These are phyloP conservation scores for Rubroshorea leprosula DNA, from an alignment of 345 rosid species.

Conservation along the genomic window DNA sequence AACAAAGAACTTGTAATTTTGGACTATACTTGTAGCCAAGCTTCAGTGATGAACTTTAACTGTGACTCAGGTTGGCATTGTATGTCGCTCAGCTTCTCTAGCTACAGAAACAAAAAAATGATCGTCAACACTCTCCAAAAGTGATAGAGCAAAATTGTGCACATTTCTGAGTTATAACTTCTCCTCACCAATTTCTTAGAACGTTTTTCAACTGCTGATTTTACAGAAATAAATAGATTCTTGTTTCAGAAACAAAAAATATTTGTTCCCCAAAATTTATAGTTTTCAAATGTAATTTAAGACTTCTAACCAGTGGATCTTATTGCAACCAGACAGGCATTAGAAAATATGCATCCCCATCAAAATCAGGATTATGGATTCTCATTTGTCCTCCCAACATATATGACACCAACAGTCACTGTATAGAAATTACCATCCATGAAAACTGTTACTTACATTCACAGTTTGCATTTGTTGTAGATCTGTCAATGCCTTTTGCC, in stretches of 20 bases:
- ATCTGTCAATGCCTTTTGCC: slow-evolving; percentile 81
- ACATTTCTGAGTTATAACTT: background rate
- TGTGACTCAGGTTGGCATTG: slow-evolving; percentile 84
- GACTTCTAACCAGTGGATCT: no score
- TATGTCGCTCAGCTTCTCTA: slow-evolving; percentile 76
- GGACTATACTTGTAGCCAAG: slow-evolving; percentile 72
- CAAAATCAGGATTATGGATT: no score
- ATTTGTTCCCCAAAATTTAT: background rate
- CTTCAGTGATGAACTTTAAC: slow-evolving; percentile 78
- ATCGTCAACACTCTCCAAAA: slow-evolving; percentile 18
- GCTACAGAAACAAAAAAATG: slow-evolving; percentile 29
- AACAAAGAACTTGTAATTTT: background rate
- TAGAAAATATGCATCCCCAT: no score
- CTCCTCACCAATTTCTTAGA: no score
- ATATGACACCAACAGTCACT: slow-evolving; percentile 9
- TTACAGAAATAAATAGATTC: background rate
- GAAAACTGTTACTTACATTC: slow-evolving; percentile 46
- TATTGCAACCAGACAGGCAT: no score
- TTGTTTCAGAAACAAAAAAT: background rate
- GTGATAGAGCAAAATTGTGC: background rate
- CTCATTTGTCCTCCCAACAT: no score
- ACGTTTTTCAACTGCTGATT: no score
- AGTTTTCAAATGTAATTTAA: background rate
- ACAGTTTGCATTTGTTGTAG: slow-evolving; percentile 72
- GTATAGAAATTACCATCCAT: slow-evolving; percentile 1